Evolutionary conservation across 2,329 filamentous ascomycete genomes (phyloP), one percentile per base, ranked within the genome.

Genomic region (Arthroderma sp.): DNA sequence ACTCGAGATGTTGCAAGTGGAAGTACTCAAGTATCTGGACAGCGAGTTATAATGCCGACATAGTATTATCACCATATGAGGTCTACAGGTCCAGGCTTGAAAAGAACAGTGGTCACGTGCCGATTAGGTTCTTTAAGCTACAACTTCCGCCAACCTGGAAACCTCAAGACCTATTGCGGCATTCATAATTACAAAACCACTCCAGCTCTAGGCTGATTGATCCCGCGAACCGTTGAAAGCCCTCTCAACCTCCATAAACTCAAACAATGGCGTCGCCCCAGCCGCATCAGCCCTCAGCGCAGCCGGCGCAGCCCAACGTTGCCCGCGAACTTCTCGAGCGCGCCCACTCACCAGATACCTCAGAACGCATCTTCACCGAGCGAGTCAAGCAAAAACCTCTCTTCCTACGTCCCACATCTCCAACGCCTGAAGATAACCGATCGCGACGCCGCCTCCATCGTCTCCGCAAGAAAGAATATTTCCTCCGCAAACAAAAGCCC

Each of bases 371-470:
- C 63, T 89, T 83, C 70, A 72, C 74, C 50, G 85, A 94, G 51
- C 87, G 87, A 64, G 78, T 94, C 60, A 78, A 86, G 55, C 80
- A 86, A 58, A 86, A 86, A 39, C 81, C 86, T 0, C 78, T 95
- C 46, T 78, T 82, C 56, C 77, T 95, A 3, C 79, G 82, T 36
- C 80, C 86, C 5, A 82, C 80, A 22, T 86, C 83, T 0, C 83
- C 86, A 62, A 77, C 56, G 53, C 73, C 57, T 29, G 65, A 63
- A n/a, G 65, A 77, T 68, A 57, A 71, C 65, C 51, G 69, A 60
- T 49, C 66, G 56, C 54, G 78, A 65, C 54, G 82, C 69, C 36
- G 78, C 65, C 52, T 66, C n/a, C 60, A 67, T 42, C 65, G 65
- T 8, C 58, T 68, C n/a, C 69, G 64, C 49, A 68, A 68, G 48